Evolutionary conservation across 75 land plant genomes (phyloP).

Genomic region (Sequoiadendron giganteum): DNA sequence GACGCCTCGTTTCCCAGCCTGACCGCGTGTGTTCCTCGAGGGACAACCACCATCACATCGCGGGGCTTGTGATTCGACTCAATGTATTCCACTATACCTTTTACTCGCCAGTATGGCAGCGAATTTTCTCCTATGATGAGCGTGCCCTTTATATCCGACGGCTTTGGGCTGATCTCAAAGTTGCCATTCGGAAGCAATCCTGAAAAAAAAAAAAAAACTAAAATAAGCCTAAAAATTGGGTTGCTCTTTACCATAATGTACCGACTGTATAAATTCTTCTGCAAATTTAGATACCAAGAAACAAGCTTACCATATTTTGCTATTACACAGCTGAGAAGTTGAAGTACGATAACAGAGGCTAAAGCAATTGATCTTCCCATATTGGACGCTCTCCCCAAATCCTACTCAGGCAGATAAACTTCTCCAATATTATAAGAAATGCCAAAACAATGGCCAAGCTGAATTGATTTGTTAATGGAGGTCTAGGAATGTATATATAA

Average conservation of each 20-base stretch:
- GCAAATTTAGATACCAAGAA: too few species aligned
- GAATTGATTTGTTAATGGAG: too few species aligned
- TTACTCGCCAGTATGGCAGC: constrained; percentile 53
- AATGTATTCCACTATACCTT: constrained; percentile 63
- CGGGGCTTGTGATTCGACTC: constrained; percentile 61
- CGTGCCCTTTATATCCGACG: constrained; percentile 43
- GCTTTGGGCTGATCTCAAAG: constrained; percentile 53
- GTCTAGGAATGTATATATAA: too few species aligned
- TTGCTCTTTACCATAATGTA: too few species aligned
- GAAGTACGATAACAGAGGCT: too few species aligned
- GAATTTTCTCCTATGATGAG: constrained; percentile 39
- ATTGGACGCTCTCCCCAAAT: too few species aligned
- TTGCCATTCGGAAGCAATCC: constrained; percentile 58
- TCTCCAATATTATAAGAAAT: too few species aligned
- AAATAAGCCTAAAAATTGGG: too few species aligned
- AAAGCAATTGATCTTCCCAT: too few species aligned
- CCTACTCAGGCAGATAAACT: too few species aligned
- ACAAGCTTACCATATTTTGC: background rate
- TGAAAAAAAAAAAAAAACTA: background rate
- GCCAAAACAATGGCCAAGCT: too few species aligned
- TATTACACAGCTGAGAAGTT: background rate
- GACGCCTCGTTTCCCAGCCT: constrained; percentile 69
- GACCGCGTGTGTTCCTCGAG: constrained; percentile 63
- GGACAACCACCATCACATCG: constrained; percentile 54
- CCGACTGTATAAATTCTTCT: too few species aligned